Evolutionary conservation across 2,329 filamentous ascomycete genomes (phyloP), one percentile per base, ranked within the genome.

Genomic region (Cytospora paraplurivora): DNA sequence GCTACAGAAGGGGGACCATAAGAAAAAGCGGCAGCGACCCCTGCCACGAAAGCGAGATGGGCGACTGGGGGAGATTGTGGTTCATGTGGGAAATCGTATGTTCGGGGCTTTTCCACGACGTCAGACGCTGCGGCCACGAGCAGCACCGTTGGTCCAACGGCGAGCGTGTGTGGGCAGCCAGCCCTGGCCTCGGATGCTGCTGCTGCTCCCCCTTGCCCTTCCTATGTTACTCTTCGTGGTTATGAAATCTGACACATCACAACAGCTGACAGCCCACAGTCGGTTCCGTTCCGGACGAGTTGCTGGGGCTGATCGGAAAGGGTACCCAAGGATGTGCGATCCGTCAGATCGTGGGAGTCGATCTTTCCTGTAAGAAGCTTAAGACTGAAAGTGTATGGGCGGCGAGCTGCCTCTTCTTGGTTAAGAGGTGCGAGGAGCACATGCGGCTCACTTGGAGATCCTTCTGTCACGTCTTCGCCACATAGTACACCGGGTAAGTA

Each of bases 241-340:
- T 27, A 4, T 60, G 56, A 15, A 47, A 63, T 66, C 52, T 66
- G 63, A 66, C 55, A 56, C 50, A 32, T 66, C 61, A 66, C 35
- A 66, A 63, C 56, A 58, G 37, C 27, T 37, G 56, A 37, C 38
- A 61, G 52, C 60, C 56, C 53, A 41, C 56, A 61, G 49, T 66
- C 63, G 61, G 56, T 37, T 63, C 56, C 55, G 51, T 66, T 63
- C 63, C 63, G 63, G 63, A 38, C 27, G 27, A 27, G 27, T 27
- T 44, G 38, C 44, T 60, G 54, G 50, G 35, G 47, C n/a, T 63
- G 63, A 60, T 63, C 60, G 63, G 54, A 38, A 51, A 44, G 50
- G 58, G 21, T 51, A 57, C 47, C 52, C 41, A 33, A 32, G 52
- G 35, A 34, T n/a, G 56, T 55, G 53, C 47, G 32, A 57, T 59